Base-by-base conservation (phyloP, 352 stramenopile genomes). In the Blastocystis sp. region DNA sequence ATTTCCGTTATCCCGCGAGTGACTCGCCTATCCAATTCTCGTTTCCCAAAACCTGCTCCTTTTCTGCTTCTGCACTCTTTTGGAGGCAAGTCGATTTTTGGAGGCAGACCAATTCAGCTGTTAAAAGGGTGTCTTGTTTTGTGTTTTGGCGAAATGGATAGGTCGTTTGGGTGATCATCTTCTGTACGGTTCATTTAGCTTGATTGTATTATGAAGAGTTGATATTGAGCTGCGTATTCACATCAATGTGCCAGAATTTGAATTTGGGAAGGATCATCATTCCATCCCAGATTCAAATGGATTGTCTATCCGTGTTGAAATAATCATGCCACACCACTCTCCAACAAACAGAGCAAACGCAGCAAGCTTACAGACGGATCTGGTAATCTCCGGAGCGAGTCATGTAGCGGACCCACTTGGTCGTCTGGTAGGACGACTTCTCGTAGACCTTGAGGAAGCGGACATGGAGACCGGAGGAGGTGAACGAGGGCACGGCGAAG, bases 381-480 rank as follows among this genome's bases (percentile, higher is more conserved):
- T 98, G 94, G 89, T 98, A 98, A 85, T 96, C 92, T 7, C 95
- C 95, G 1, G 95, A 95, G 75, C 96, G 96, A 18, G 96, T 97
- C 86, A 98, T 95, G 89, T 98, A 98, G 87, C 94, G 93, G 40
- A 99, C 96, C 95, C 95, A 99, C 90, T 97, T 96, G 88, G 94
- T 97, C 27, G 94, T 97, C 84, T 95, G 92, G 90, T 98, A 98
- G 48, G 94, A 96, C 87, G 92, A 96, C 90, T 98, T 98, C 88
- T 99, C 96, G 86, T 97, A 98, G 1, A 99, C 95, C 88, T 97
- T 96, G 85, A 98, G 92, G 90, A 98, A 98, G 44, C 94, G 93
- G 69, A 99, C 96, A 88, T 98, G 94, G 8, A 99, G 91, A 9
- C 96, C 96, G 40, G 94, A 98, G 7, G 94, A 91, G 29, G 94